phyloP scores from a whole-genome alignment of 768 basidiomycete species.

The Suillus placidus region DNA sequence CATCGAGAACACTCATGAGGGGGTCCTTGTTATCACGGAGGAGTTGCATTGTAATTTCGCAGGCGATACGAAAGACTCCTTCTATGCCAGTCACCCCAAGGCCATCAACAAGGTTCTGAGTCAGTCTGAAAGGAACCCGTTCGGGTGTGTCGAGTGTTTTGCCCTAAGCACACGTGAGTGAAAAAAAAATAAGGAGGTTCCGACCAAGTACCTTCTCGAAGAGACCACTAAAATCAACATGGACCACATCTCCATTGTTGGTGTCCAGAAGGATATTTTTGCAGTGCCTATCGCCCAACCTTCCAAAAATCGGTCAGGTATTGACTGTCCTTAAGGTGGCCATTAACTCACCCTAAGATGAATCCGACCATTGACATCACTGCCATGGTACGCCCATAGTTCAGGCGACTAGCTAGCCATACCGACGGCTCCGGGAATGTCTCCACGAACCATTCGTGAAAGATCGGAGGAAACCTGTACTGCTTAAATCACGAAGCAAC shows the following conservation, averaged over 20 bases:
- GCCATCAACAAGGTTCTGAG: conserved; percentile 91
- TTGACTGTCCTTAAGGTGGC: too few species aligned
- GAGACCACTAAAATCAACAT: conserved; percentile 97
- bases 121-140: conserved; percentile 91
- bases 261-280: conserved; percentile 95
- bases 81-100: conserved; percentile 93
- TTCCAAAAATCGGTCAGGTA: conserved; percentile 29
- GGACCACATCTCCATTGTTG: conserved; percentile 87
- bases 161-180: conserved; percentile 45
- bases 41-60: conserved; percentile 86
- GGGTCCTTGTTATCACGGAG: conserved; percentile 90
- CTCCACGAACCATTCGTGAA: conserved; percentile 97
- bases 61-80: conserved; percentile 90
- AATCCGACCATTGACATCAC: too few species aligned
- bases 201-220: conserved; percentile 79
- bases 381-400: too few species aligned
- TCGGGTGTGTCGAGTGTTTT: conserved; percentile 87
- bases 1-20: conserved; percentile 93
- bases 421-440: conserved; percentile 96
- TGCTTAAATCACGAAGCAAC: neutral
- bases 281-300: conserved; percentile 96
- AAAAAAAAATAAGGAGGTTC: neutral
- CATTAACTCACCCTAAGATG: too few species aligned
- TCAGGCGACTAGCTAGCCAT: conserved; percentile 86
- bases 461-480: conserved; percentile 75